phyloP scores from a whole-genome alignment of 345 rosid species.

The Nephelium lappaceum region DNA sequence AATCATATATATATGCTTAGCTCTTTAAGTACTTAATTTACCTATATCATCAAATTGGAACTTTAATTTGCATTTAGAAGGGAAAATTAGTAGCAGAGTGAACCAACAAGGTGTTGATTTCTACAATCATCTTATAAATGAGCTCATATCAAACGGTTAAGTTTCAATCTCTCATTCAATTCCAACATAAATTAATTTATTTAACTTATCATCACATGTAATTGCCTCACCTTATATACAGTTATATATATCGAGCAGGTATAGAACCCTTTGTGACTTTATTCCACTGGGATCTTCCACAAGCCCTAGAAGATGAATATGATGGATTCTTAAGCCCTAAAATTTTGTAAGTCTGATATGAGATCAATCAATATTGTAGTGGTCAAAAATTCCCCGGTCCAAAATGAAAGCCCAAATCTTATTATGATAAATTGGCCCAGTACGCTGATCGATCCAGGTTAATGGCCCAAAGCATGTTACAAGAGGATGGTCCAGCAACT shows the following conservation, averaged over 20 bases:
- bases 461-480: no score
- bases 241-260: slow-evolving; percentile 19
- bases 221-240: not conserved
- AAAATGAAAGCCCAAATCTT: no score
- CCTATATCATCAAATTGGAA: not conserved
- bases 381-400: no score
- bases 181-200: not conserved
- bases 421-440: no score
- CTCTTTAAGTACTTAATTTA: not conserved
- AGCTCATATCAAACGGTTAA: slow-evolving; percentile 24
- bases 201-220: not conserved
- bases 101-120: slow-evolving; percentile 29
- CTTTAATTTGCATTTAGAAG: slow-evolving; percentile 23
- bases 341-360: slow-evolving; percentile 36
- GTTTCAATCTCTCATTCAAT: no score
- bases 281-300: slow-evolving; percentile 58
- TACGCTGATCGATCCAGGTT: no score
- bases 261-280: slow-evolving; percentile 5
- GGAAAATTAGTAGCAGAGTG: slow-evolving; percentile 31
- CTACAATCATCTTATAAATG: slow-evolving; percentile 32
- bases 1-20: no score
- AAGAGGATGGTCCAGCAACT: no score
- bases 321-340: slow-evolving; percentile 50
- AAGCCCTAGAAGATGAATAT: slow-evolving; percentile 61
- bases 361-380: no score